Evolutionary conservation across 164 flowering plant genomes (phyloP).

Genomic region (Magnolia kwangsiensis): DNA sequence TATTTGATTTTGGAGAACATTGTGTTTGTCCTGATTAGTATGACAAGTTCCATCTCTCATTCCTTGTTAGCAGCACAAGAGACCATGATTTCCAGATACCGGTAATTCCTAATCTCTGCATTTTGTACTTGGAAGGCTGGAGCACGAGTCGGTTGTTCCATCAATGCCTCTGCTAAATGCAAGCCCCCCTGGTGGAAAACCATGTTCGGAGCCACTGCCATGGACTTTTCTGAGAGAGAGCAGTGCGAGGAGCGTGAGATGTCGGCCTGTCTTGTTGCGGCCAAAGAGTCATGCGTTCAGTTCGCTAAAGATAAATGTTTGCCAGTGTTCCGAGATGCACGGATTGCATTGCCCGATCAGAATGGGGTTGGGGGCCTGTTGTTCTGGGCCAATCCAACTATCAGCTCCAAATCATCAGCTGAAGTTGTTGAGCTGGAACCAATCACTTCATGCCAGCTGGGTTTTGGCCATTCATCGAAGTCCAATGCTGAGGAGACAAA

Average conservation of each 20-base stretch:
- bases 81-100: not conserved
- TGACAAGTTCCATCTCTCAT: not conserved
- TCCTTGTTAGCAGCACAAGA: not conserved
- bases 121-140: conserved; percentile 23
- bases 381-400: not conserved
- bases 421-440: not conserved
- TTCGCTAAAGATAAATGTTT: conserved; percentile 30
- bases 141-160: conserved; percentile 29
- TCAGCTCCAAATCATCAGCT: not conserved
- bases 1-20: not conserved
- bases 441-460: not conserved
- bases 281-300: conserved; percentile 26
- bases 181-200: conserved; percentile 34
- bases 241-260: conserved; percentile 33
- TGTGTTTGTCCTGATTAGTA: not conserved
- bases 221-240: conserved; percentile 27
- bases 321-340: conserved; percentile 23
- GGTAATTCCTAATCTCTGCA: not conserved
- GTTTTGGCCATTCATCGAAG: not conserved
- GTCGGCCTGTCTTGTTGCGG: conserved; percentile 27
- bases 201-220: conserved; percentile 17
- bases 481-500: conserved; percentile 15
- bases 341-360: conserved; percentile 18
- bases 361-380: conserved; percentile 5
- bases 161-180: conserved; percentile 32